Evolutionary conservation across 2,329 filamentous ascomycete genomes (phyloP).

Genomic region (Lachnellula hyalina): DNA sequence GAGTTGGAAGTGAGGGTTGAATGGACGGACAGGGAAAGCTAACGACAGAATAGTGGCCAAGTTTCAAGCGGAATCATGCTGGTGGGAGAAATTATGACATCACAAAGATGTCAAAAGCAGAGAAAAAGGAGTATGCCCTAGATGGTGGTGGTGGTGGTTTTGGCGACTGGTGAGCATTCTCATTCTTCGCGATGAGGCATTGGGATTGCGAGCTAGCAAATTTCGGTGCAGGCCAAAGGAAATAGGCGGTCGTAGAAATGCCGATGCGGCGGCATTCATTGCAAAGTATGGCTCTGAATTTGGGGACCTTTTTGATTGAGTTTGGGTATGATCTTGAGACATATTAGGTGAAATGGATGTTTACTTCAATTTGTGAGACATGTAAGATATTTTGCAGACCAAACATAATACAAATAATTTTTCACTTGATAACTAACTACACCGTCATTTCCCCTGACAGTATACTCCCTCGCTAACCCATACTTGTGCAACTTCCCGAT

Average conservation of each 20-base stretch:
- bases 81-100: constrained; percentile 7
- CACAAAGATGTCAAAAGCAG: constrained; percentile 7
- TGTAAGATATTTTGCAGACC: no score
- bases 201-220: neutral
- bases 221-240: neutral
- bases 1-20: neutral
- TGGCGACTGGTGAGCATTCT: neutral
- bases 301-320: neutral
- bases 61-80: constrained; percentile 6
- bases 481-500: no score
- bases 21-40: neutral
- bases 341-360: neutral
- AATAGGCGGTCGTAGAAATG: neutral
- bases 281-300: neutral
- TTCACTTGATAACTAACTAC: no score
- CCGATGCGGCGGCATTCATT: neutral
- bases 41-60: constrained; percentile 3
- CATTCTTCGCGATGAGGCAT: neutral
- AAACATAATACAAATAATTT: no score
- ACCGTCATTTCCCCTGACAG: no score
- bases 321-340: neutral
- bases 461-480: no score
- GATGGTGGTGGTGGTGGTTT: no score
- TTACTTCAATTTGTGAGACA: no score
- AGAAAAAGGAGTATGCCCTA: neutral